Base-by-base conservation (phyloP, 2,329 filamentous ascomycete species). In the Dactylella cylindrospora region DNA sequence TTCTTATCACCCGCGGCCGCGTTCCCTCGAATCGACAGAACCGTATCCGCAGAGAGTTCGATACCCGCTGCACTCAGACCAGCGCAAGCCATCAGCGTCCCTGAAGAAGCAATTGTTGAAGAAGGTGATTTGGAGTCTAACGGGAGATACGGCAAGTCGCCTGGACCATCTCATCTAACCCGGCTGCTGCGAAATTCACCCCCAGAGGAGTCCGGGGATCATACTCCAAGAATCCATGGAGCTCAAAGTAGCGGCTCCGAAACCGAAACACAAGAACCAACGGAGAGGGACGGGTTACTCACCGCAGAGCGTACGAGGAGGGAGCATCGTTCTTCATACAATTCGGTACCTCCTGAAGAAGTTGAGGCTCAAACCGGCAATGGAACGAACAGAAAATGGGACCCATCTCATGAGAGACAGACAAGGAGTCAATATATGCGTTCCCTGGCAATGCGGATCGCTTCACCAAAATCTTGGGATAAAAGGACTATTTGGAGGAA, bases 401-500 rank as follows among this genome's bases (percentile, higher is more conserved):
- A 46, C 17, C 44, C 9, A 20, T 65, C 25, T 50, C 38, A 45
- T 68, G 71, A 12, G 59, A 80, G 4, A 71, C 77, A 2, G 82
- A 83, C 67, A 85, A 86, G 0, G 86, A 85, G 66, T 9, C n/a
- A 17, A 23, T 50, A 54, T 29, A 39, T 54, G 12, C 49, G 49
- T 17, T 62, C 49, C 10, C 22, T 62, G 7, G 49, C 57, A 8
- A 39, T 45, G 35, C 39, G 41, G 3, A 19, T 62, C 20, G 22
- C 57, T n/a, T 54, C 57, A 3, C 49, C 57, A 3, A 62, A 62
- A 44, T 77, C 77, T 17, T 96, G 90, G 87, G 78, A 91, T 71
- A 77, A 76, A 53, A 79, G 78, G 66, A 75, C 79, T 0, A 76
- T 95, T 5, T 85, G 84, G 78, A 72, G 81, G 31, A 79, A 80